phyloP scores from a whole-genome alignment of 495 filamentous ascomycete genomes.

The Xylaria curta region DNA sequence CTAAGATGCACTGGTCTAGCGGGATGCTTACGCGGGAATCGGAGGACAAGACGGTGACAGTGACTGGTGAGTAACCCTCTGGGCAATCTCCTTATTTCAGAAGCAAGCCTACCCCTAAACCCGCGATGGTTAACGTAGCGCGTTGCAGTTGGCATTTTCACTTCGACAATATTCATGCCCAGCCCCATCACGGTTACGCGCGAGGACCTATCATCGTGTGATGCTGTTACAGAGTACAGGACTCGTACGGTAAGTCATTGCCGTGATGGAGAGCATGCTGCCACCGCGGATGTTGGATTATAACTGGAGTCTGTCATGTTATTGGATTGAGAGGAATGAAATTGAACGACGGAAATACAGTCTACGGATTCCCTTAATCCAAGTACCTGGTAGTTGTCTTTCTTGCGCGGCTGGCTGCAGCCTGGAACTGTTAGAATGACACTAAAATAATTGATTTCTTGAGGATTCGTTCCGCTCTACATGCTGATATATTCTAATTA shows the following conservation, averaged over 20 bases:
- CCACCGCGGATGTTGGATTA: not conserved
- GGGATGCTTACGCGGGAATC: not conserved
- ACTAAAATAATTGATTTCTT: not conserved
- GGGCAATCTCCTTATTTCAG: not conserved
- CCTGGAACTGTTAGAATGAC: not conserved
- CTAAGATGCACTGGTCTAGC: not conserved
- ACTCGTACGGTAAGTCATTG: conserved; percentile 7
- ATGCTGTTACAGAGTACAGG: conserved; percentile 7
- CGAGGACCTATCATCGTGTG: not conserved
- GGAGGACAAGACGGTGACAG: conserved; percentile 4
- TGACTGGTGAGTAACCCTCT: conserved; percentile 3
- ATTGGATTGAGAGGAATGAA: not conserved
- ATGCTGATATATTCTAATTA: not conserved
- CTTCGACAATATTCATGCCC: conserved; percentile 25
- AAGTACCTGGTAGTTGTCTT: not conserved
- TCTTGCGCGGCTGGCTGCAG: not conserved
- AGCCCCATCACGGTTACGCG: conserved; percentile 19
- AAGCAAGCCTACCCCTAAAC: not conserved
- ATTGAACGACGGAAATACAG: not conserved
- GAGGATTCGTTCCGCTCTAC: not conserved
- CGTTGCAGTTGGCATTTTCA: conserved; percentile 1
- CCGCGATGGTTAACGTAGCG: not conserved
- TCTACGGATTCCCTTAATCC: not conserved
- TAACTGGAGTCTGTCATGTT: not conserved
- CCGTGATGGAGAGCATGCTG: not conserved